Base-by-base conservation (phyloP, 805 yeast species). In the Kockiozyma suomiensis region DNA sequence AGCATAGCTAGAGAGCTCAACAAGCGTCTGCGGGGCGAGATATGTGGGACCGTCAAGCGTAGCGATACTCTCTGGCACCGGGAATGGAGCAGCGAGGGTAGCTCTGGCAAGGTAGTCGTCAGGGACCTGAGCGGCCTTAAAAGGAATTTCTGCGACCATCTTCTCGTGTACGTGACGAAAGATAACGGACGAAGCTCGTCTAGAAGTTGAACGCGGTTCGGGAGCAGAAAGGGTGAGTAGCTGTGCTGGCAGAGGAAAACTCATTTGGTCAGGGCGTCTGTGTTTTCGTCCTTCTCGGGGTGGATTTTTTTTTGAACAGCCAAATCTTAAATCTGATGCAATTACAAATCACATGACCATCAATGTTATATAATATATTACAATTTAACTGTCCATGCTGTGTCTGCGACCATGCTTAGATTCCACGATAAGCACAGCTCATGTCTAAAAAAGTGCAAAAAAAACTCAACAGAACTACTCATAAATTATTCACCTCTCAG, bases 1-100 rank as follows among this genome's bases (percentile, higher is more conserved):
- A 8, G 70, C 67, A 61, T 74, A 76, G 25, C 26, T 54, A 26
- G 55, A 38, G 37, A 61, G 59, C 66, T 64, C 66, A 26, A 62
- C 67, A 19, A 64, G 52, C 15, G 66, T 54, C 59, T 62, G 66
- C 4, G 67, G 63, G 2, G 56, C 35, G 32, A 58, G 38, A 19
- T 58, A 58, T 26, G 54, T 47, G 15, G 67, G 66, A 15, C 67
- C 67, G 46, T 56, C 54, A 28, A 62, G 41, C 12, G 59, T 25
- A 8, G 62, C 21, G 23, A 60, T 43, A 40, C 49, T 54, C 35
- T 56, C 62, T 19, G 63, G 45, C 21, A 58, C 54, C 17, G 63
- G 60, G 32, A 59, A 59, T 8, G 63, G 63, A 13, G 42, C 41
- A 19, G 47, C 52, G 46, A 46, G 37, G 33, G 63, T 42, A 12